Percentiles rank a stretch among this genome's conserved stretches.
phyloP scores from a whole-genome alignment of 2,329 filamentous ascomycete genomes.

The Sporothrix inflata region DNA sequence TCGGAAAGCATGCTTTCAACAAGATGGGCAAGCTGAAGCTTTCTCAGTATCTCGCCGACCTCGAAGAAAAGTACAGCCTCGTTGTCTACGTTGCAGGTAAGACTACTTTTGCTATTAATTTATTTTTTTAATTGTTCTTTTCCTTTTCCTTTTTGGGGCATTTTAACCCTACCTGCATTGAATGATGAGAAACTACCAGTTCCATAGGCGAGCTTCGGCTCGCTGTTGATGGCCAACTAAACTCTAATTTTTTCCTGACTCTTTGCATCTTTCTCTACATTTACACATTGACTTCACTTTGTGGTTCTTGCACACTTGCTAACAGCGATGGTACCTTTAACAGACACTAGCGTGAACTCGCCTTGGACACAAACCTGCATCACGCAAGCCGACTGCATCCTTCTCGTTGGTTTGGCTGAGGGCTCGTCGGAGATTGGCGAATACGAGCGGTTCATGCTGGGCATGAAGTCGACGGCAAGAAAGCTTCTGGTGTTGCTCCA shows the following conservation, averaged over 20 bases:
- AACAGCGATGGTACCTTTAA: conserved; percentile 6
- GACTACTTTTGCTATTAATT: conserved; percentile 35
- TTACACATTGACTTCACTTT: not conserved
- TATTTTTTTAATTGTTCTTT: not conserved
- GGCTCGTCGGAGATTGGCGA: conserved; percentile 89
- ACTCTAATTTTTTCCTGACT: conserved; percentile 73
- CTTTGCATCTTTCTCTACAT: conserved; percentile 13
- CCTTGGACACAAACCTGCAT: conserved; percentile 99
- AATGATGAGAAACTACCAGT: conserved; percentile 58
- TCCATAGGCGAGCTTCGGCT: conserved; percentile 52
- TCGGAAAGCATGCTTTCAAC: conserved; percentile 95
- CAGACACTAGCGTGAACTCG: conserved; percentile 93
- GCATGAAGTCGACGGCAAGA: conserved; percentile 94
- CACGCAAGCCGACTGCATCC: conserved; percentile 91
- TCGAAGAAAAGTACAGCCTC: conserved; percentile 96
- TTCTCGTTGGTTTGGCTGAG: conserved; percentile 89
- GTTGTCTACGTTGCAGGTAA: conserved; percentile 88
- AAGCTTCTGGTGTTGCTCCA: conserved; percentile 92
- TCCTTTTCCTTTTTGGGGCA: not conserved
- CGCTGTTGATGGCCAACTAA: conserved; percentile 59
- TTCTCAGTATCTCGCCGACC: conserved; percentile 91
- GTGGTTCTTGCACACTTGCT: not conserved
- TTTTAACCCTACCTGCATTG: conserved; percentile 29
- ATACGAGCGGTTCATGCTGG: conserved; percentile 93
- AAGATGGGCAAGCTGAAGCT: conserved; percentile 96